Evolutionary conservation across 768 basidiomycete genomes (phyloP).

Genomic region (Leucosporidium creatinivorum): DNA sequence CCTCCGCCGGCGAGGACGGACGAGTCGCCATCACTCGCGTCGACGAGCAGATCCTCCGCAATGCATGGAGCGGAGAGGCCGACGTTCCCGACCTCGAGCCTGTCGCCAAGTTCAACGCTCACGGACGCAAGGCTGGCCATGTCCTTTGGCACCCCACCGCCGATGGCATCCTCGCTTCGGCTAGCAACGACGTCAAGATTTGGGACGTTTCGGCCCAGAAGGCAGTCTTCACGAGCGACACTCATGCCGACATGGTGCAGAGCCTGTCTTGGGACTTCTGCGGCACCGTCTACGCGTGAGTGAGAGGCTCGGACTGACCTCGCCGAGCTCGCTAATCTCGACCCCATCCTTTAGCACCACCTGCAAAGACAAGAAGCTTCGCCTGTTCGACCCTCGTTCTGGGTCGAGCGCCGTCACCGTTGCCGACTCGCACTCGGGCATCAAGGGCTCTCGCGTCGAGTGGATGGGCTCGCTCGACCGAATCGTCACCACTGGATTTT

Average conservation of each 20-base stretch:
- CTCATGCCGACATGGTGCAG: constrained; percentile 84
- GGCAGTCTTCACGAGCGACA: constrained; percentile 48
- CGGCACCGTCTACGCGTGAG: constrained; percentile 61
- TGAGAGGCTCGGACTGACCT: constrained; percentile 27
- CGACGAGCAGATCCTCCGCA: constrained; percentile 62
- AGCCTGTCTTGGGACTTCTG: constrained; percentile 70
- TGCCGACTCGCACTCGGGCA: constrained; percentile 80
- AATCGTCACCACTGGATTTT: constrained; percentile 92
- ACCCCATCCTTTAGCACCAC: constrained; percentile 44
- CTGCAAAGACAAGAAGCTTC: constrained; percentile 82
- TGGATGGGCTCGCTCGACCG: constrained; percentile 88
- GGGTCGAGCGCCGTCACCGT: constrained; percentile 73
- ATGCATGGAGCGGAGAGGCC: constrained; percentile 48
- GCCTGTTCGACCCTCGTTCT: constrained; percentile 81
- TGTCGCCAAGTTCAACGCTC: constrained; percentile 56
- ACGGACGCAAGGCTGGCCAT: constrained; percentile 81
- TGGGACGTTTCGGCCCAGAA: constrained; percentile 82
- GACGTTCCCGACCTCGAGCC: constrained; percentile 88
- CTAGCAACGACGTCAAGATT: constrained; percentile 73
- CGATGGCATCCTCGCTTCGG: constrained; percentile 67
- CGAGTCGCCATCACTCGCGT: constrained; percentile 90
- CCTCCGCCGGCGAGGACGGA: constrained; percentile 88
- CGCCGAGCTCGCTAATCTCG: background rate
- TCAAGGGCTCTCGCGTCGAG: constrained; percentile 79
- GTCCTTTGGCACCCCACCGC: constrained; percentile 91